phyloP scores from a whole-genome alignment of 1,139 yeast species.

The Yamadazyma atmosphaerica region DNA sequence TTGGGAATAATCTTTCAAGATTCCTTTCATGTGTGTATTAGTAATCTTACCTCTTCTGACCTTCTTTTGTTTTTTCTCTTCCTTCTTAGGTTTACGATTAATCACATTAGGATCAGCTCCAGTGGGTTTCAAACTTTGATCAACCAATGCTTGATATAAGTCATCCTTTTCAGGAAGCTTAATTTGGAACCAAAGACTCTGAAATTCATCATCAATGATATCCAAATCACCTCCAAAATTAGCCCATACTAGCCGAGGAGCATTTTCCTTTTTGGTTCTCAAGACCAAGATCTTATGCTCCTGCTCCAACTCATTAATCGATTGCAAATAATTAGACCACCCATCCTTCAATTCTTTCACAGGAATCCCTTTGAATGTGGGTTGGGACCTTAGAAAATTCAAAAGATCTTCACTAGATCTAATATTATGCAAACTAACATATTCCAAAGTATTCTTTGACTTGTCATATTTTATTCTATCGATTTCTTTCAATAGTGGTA shows the following conservation, averaged over 20 bases:
- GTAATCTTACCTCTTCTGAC: conserved; percentile 93
- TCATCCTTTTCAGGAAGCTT: conserved; percentile 77
- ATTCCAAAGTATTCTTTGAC: conserved; percentile 67
- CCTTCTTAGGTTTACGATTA: conserved; percentile 62
- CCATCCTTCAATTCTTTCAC: conserved; percentile 94
- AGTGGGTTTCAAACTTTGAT: conserved; percentile 90
- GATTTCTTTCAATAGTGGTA: conserved; percentile 71
- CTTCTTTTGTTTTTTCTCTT: conserved; percentile 80
- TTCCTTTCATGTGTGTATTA: conserved; percentile 94
- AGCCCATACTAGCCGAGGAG: conserved; percentile 91
- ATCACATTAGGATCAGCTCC: conserved; percentile 93
- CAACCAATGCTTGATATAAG: conserved; percentile 74
- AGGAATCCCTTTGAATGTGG: conserved; percentile 83
- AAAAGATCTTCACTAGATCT: conserved; percentile 77
- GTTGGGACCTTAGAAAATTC: conserved; percentile 72
- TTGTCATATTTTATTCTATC: conserved; percentile 72
- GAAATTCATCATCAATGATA: conserved; percentile 79
- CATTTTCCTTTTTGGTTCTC: conserved; percentile 87
- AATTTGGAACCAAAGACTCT: conserved; percentile 74
- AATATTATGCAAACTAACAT: conserved; percentile 86
- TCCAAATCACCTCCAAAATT: conserved; percentile 76
- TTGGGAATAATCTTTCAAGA: conserved; percentile 78
- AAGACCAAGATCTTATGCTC: conserved; percentile 77
- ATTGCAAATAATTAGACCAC: conserved; percentile 88
- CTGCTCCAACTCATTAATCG: conserved; percentile 74